phyloP scores from a whole-genome alignment of 2,329 filamentous ascomycete genomes.

The Leptographium flavum region DNA sequence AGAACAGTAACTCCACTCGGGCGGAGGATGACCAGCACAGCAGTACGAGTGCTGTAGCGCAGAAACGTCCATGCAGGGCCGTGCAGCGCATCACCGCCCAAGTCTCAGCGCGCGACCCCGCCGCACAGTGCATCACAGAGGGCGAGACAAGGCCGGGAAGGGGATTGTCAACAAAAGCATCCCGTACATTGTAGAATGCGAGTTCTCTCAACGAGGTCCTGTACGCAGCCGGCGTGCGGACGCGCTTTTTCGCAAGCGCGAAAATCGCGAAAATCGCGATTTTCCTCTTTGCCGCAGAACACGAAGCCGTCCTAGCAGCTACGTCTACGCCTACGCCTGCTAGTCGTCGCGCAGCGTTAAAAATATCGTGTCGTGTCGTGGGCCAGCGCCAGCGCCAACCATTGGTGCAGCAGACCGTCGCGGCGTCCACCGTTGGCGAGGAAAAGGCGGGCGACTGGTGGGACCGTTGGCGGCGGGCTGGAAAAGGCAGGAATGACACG shows the following conservation, averaged over 20 bases:
- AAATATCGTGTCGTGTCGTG: too few species aligned
- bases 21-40: background rate
- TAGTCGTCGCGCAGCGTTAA: background rate
- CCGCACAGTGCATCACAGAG: background rate
- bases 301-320: too few species aligned
- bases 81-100: background rate
- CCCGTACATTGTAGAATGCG: too few species aligned
- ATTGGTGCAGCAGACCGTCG: background rate
- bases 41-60: background rate
- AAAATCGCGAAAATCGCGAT: background rate
- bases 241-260: too few species aligned
- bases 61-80: background rate
- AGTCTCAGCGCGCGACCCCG: background rate
- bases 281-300: background rate
- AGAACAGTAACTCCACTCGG: background rate
- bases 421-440: background rate
- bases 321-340: too few species aligned
- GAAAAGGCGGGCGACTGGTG: background rate
- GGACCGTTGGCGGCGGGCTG: background rate
- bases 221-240: too few species aligned
- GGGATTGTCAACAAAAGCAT: too few species aligned
- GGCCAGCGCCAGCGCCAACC: background rate
- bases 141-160: too few species aligned
- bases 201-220: too few species aligned
- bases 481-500: too few species aligned